Evolutionary conservation across 116 monocot species (phyloP).

Genomic region (Dioscorea cayenensis): DNA sequence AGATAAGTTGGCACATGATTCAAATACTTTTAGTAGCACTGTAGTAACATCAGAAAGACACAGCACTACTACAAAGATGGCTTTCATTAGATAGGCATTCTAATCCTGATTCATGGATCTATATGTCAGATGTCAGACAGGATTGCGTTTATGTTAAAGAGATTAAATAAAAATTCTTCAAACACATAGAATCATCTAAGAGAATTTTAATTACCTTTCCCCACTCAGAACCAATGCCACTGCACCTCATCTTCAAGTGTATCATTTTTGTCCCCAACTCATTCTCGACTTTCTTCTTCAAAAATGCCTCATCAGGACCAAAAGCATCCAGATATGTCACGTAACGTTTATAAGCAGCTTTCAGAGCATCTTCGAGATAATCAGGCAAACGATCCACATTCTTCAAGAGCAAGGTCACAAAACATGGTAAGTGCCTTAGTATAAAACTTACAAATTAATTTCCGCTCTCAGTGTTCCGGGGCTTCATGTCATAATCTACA

Average conservation of each 20-base stretch:
- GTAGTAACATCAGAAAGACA: too few relatives aligned
- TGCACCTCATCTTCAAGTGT: conserved; percentile 95
- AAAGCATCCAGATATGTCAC: conserved; percentile 79
- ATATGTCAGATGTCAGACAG: too few relatives aligned
- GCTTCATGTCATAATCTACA: too few relatives aligned
- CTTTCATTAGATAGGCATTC: too few relatives aligned
- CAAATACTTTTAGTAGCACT: background rate
- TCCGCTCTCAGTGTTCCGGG: too few relatives aligned
- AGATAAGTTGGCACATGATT: background rate
- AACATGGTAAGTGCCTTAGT: too few relatives aligned
- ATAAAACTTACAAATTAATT: too few relatives aligned
- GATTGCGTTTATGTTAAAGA: too few relatives aligned
- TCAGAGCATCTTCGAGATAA: conserved; percentile 60
- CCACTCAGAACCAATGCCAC: conserved; percentile 93
- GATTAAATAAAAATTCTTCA: background rate
- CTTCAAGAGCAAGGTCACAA: conserved; percentile 20
- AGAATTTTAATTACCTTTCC: conserved; percentile 63
- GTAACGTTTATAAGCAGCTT: conserved; percentile 73
- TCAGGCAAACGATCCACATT: conserved; percentile 68
- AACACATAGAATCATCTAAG: background rate
- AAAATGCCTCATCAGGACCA: conserved; percentile 65
- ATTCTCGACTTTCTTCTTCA: conserved; percentile 85
- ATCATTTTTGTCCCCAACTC: conserved; percentile 96
- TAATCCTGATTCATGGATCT: too few relatives aligned
- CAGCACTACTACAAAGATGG: too few relatives aligned